Percentiles rank a stretch among this genome's conserved stretches.
Conservation (phyloP, 176 grass and related monocot genomes). For the Puya raimondii region DNA sequence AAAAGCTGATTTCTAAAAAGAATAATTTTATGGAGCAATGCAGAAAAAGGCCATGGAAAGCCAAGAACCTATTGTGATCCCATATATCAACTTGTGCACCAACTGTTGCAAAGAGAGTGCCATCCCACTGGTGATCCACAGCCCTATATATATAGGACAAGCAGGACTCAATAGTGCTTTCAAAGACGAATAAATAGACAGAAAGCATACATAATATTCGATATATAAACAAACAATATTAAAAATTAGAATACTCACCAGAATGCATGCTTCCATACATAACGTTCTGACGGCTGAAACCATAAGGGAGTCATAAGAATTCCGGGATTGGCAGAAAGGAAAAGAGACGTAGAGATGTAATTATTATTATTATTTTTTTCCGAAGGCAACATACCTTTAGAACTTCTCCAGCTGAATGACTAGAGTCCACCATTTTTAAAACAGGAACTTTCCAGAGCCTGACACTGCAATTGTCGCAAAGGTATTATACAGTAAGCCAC, state of each 20-base stretch:
- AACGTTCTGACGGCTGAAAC: slow-evolving; percentile 65
- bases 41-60: slow-evolving; percentile 4
- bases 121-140: slow-evolving; percentile 92
- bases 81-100: slow-evolving; percentile 97
- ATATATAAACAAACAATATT: background rate
- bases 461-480: slow-evolving; percentile 43
- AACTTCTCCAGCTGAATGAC: slow-evolving; percentile 32
- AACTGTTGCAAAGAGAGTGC: slow-evolving; percentile 78
- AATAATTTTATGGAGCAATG: slow-evolving; percentile 1
- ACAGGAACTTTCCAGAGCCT: slow-evolving; percentile 72
- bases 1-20: slow-evolving; percentile 5
- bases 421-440: slow-evolving; percentile 50
- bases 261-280: slow-evolving; percentile 95
- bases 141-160: slow-evolving; percentile 32
- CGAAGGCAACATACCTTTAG: slow-evolving; percentile 39
- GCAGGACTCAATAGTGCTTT: background rate
- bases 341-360: background rate
- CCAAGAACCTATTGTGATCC: slow-evolving; percentile 83
- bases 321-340: background rate
- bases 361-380: background rate
- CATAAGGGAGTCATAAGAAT: background rate
- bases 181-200: slow-evolving; percentile 10
- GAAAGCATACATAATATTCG: slow-evolving; percentile 4
- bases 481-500: slow-evolving; percentile 8
- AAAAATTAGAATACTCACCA: slow-evolving; percentile 32